Percentiles rank a stretch among this genome's conserved stretches.
These are phyloP conservation scores for Saccharomyces hybrid DNA, from an alignment of 1,139 yeast genomes.

Conservation along the genomic window DNA sequence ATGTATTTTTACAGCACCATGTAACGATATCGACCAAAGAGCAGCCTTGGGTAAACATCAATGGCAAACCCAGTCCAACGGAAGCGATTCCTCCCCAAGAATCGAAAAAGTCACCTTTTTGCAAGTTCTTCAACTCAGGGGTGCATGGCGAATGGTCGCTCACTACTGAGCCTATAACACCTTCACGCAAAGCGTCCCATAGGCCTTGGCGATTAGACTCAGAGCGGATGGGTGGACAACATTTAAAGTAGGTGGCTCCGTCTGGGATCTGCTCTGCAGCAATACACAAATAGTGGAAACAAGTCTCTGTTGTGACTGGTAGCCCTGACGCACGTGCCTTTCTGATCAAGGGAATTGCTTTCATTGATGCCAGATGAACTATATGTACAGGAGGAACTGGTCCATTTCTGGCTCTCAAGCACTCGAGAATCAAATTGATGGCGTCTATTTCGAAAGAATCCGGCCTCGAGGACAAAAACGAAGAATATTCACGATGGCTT, in stretches of 20 bases:
- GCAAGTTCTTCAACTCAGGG: conserved; percentile 76
- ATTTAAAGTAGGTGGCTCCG: conserved; percentile 75
- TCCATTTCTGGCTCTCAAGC: conserved; percentile 10
- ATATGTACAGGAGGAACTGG: conserved; percentile 69
- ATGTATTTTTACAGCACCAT: conserved; percentile 81
- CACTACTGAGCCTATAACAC: conserved; percentile 75
- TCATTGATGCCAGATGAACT: conserved; percentile 81
- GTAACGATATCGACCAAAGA: conserved; percentile 55
- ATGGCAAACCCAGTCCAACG: conserved; percentile 82
- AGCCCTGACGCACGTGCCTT: conserved; percentile 51
- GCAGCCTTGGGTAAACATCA: conserved; percentile 68
- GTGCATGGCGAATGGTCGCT: conserved; percentile 96
- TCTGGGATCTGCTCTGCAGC: conserved; percentile 69
- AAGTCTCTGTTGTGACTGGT: conserved; percentile 70
- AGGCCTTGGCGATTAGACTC: conserved; percentile 59
- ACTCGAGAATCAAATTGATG: conserved; percentile 54
- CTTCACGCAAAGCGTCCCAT: conserved; percentile 67
- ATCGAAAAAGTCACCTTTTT: conserved; percentile 76
- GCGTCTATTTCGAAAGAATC: conserved; percentile 84
- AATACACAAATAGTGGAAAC: conserved; percentile 82
- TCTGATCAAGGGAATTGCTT: conserved; percentile 65
- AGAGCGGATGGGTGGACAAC: conserved; percentile 90
- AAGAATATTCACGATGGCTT: conserved; percentile 62
- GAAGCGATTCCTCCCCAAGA: conserved; percentile 99
- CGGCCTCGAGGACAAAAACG: conserved; percentile 81